Base-by-base conservation (phyloP, 202 grass and related monocot genomes). In the Digitaria exilis region DNA sequence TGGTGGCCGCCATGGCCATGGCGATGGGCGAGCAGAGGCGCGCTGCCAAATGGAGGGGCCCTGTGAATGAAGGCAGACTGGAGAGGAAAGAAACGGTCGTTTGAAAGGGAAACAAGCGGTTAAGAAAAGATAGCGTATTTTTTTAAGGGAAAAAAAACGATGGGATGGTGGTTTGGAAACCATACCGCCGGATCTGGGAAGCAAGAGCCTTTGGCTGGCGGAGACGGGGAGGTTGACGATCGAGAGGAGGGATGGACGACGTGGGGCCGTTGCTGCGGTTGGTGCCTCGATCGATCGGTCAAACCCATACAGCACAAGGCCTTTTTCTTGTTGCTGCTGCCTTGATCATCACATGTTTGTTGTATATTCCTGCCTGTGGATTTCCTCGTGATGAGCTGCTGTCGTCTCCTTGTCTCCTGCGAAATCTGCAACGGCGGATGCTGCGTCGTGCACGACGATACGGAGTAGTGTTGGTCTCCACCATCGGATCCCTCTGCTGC, bases 131-230 rank as follows among this genome's bases (percentile, higher is more conserved):
- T 8, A 16, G 18, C 2, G 28, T 16, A 17, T 21, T 18, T 50
- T 18, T 14, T 28, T 13, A 24, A 9, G 24, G 0, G 1, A 25
- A 13, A 19, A 21, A 21, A n/a, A n/a, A 39, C 6, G 0, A 39
- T 25, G 22, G 21, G 51, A 21, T 81, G 65, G 65, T 54, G 41
- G 65, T 22, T 34, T n/a, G 5, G 80, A 74, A 74, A n/a, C n/a
- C n/a, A n/a, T n/a, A 82, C 67, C 54, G 54, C 41, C 54, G 37
- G 66, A 51, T n/a, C 15, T 41, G 61, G 16, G 54, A 57, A 57
- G 54, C 54, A 57, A n/a, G 7, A 37, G 25, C 57, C 37, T 39
- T 39, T 39, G n/a, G n/a, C n/a, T n/a, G n/a, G n/a, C n/a, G n/a
- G n/a, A n/a, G n/a, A n/a, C n/a, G 37, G 37, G 37, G 37, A 39